A percentile compares a stretch with the other conserved stretches of the same genome.
Conservation (phyloP, 805 yeast species). For the Scheffersomyces coipomensis region DNA sequence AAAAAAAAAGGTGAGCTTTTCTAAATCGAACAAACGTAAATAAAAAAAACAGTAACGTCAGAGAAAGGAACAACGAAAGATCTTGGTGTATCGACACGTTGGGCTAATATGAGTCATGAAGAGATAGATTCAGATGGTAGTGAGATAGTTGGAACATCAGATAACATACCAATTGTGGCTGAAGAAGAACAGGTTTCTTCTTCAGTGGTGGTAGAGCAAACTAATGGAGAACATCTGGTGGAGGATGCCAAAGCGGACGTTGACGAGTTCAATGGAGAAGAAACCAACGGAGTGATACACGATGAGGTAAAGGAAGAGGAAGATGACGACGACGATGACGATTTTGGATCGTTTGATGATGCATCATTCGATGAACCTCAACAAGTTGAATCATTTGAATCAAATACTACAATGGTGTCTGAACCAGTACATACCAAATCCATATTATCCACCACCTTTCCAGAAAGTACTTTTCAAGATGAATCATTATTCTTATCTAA, state of each 20-base stretch:
- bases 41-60: no score
- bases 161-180: background rate
- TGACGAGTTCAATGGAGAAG: background rate
- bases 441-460: constrained; percentile 5
- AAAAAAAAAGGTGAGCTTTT: no score
- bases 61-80: no score
- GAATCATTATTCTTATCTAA: constrained; percentile 8
- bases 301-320: constrained; percentile 11
- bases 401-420: background rate
- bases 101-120: no score
- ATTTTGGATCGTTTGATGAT: constrained; percentile 39
- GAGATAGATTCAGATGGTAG: no score
- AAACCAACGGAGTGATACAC: constrained; percentile 10
- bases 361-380: constrained; percentile 26
- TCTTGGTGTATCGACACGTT: no score
- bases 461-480: constrained; percentile 13
- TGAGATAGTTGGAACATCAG: no score
- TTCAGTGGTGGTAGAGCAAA: background rate
- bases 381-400: constrained; percentile 2
- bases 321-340: constrained; percentile 32
- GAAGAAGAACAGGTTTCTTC: background rate
- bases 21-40: no score
- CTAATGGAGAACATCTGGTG: background rate
- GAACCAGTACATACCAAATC: background rate
- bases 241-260: background rate